Base-by-base conservation (phyloP, 805 yeast genomes). In the Debaryomyces maramus region DNA sequence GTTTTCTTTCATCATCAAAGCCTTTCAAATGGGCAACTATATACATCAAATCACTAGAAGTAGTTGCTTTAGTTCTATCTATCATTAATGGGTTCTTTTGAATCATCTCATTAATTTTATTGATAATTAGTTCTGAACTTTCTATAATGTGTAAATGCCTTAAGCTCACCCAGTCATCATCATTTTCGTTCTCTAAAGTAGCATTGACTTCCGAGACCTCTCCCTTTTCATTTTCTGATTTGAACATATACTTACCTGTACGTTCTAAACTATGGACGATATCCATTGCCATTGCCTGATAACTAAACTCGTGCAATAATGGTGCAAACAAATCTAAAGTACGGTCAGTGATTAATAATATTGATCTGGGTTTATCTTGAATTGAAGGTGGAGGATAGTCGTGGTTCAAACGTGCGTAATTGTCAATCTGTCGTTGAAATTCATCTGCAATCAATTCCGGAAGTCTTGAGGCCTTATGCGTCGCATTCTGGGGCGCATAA, bases 211-310 rank as follows among this genome's bases (percentile, higher is more conserved):
- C 58, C 30, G 47, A 49, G 2, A 51, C 36, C 28, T 69, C 68
- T 6, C 73, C 74, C 37, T 39, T 55, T 57, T 78, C 88, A 55
- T 69, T 79, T 52, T 77, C 85, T 6, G 78, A 73, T 32, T 65
- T 56, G 53, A 82, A 86, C 22, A 56, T 65, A 56, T 78, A 83
- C 11, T 48, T 48, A 20, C 70, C 67, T 67, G 38, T 67, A 60
- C 60, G 63, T 65, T 51, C 76, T 46, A 70, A 61, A 31, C 63
- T 55, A 21, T 65, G 66, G 2, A 75, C 73, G 19, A 84, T 63
- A 60, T 91, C 99, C 66, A 84, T 83, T 14, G 90, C 85, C 86
- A 90, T 82, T 4, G 97, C 90, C 63, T 91, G 95, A 61, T 90
- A 93, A 17, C 84, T 78, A 61, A 90, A 88, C 58, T 88, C 96